A percentile compares a stretch with the other conserved stretches of the same genome.
These are phyloP conservation scores for Cordyceps cicadae DNA, from an alignment of 2,329 filamentous ascomycete species.

Conservation along the genomic window DNA sequence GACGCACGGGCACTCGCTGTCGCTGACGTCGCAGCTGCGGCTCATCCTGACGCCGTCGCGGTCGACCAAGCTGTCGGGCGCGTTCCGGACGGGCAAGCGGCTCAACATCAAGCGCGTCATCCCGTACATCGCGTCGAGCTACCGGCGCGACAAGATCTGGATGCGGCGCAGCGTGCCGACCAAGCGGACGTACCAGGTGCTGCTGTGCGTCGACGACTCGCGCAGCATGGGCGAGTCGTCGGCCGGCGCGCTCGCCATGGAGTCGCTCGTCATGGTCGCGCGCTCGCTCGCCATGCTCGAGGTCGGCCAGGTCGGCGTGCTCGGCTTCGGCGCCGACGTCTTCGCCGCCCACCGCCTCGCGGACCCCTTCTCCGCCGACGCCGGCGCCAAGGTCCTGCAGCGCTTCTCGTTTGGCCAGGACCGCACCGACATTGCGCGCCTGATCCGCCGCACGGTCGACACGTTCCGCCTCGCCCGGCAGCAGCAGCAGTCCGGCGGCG, in stretches of 20 bases:
- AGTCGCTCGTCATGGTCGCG: conserved; percentile 86
- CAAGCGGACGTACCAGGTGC: conserved; percentile 92
- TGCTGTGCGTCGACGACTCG: conserved; percentile 94
- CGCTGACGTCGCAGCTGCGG: conserved; percentile 87
- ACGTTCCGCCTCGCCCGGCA: conserved; percentile 71
- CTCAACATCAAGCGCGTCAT: conserved; percentile 99
- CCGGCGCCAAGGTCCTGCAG: conserved; percentile 75
- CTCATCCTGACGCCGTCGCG: conserved; percentile 92
- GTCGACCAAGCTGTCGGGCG: conserved; percentile 90
- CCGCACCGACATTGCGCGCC: conserved; percentile 72
- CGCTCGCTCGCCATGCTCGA: conserved; percentile 87
- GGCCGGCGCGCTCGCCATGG: conserved; percentile 74
- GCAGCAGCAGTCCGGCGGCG: conserved; percentile 45
- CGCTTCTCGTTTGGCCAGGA: conserved; percentile 79
- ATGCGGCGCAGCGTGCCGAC: conserved; percentile 87
- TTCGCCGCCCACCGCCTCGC: conserved; percentile 81
- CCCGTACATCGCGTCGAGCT: conserved; percentile 94
- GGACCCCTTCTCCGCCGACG: conserved; percentile 64
- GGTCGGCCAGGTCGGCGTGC: conserved; percentile 82
- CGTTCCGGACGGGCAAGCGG: conserved; percentile 94
- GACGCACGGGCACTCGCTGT: conserved; percentile 78
- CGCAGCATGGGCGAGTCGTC: conserved; percentile 81
- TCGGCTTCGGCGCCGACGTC: conserved; percentile 80
- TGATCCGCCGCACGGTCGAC: conserved; percentile 70
- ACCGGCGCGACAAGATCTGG: conserved; percentile 99